Conservation (phyloP, 140 eudicot genomes). For the Oenanthe javanica region DNA sequence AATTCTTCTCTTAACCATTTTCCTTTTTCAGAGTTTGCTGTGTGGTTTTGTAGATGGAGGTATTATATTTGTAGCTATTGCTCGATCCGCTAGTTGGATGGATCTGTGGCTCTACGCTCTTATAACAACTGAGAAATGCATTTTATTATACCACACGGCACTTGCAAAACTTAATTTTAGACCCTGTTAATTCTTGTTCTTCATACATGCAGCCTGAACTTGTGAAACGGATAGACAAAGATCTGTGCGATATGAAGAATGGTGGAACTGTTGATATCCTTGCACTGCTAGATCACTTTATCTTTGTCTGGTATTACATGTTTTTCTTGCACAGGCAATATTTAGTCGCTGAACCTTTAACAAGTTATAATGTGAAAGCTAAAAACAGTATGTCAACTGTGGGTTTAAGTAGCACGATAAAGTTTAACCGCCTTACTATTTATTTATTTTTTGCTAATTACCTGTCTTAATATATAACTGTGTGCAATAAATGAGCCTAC, state of each 20-base stretch:
- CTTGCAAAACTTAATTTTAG: not conserved
- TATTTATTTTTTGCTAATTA: too few species aligned
- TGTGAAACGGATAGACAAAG: slow-evolving; percentile 71
- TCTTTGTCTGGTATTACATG: not conserved
- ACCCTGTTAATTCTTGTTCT: slow-evolving; percentile 16
- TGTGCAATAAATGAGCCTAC: too few species aligned
- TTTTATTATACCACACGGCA: not conserved
- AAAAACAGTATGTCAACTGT: not conserved
- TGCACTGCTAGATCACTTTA: slow-evolving; percentile 9
- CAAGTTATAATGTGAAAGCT: not conserved
- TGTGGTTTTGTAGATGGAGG: not conserved
- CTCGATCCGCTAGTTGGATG: not conserved
- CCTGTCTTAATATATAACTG: too few species aligned
- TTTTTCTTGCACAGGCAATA: not conserved
- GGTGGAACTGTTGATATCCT: slow-evolving; percentile 91
- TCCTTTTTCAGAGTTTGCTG: not conserved
- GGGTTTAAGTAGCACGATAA: not conserved
- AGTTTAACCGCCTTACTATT: not conserved
- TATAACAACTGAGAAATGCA: not conserved
- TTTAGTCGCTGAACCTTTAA: not conserved
- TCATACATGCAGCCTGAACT: slow-evolving; percentile 69
- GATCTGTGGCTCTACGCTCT: not conserved
- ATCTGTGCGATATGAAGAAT: slow-evolving; percentile 61
- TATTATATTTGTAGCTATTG: not conserved
- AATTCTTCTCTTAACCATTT: slow-evolving; percentile 1